These are phyloP conservation scores for Pythium brassicae DNA, from an alignment of 352 stramenopile species.

Conservation along the genomic window DNA sequence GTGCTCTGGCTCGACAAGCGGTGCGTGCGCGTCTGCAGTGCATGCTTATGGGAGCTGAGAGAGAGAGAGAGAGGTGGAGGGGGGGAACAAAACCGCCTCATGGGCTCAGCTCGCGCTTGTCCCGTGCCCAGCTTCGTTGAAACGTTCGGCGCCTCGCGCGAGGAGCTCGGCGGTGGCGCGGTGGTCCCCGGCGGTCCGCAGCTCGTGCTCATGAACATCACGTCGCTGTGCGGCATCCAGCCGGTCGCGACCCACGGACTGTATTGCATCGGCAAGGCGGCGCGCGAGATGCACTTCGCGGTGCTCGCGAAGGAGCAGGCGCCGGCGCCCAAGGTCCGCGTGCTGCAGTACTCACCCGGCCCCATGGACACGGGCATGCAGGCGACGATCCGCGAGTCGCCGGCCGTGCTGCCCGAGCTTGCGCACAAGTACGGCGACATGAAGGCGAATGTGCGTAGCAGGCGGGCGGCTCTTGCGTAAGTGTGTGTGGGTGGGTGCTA, in stretches of 20 bases:
- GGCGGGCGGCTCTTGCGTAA: not conserved
- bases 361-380: conserved; percentile 89
- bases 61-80: not conserved
- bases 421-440: conserved; percentile 41
- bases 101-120: not conserved
- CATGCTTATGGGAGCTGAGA: not conserved
- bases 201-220: conserved; percentile 78
- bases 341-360: conserved; percentile 85
- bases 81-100: no score
- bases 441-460: conserved; percentile 25
- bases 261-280: conserved; percentile 85
- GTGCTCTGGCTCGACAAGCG: conserved; percentile 81
- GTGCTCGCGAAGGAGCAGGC: conserved; percentile 66
- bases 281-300: conserved; percentile 82
- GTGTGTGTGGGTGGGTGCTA: not conserved
- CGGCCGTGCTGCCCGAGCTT: conserved; percentile 32
- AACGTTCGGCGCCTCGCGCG: conserved; percentile 42
- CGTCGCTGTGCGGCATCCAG: conserved; percentile 77
- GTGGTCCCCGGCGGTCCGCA: conserved; percentile 1
- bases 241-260: conserved; percentile 72
- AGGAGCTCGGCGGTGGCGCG: conserved; percentile 20
- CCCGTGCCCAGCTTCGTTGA: conserved; percentile 40
- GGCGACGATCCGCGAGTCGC: conserved; percentile 49
- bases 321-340: conserved; percentile 25
- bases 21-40: conserved; percentile 1